Conservation (phyloP, 2,329 filamentous ascomycete genomes). For the Rutstroemia sp. region DNA sequence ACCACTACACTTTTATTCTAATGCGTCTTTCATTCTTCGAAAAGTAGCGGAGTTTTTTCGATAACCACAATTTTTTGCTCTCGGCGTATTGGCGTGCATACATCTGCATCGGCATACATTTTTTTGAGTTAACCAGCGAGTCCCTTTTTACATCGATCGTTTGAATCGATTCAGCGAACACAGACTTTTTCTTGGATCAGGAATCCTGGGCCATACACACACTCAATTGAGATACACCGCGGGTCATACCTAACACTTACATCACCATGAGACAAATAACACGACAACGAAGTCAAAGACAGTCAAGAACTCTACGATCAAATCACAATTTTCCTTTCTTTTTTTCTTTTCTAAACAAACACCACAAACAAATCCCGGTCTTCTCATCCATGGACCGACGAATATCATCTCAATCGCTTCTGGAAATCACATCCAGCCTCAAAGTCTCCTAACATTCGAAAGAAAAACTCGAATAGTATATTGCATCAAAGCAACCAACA, state of each 20-base stretch:
- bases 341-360: too few relatives aligned
- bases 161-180: constrained; percentile 12
- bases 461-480: too few relatives aligned
- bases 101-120: constrained; percentile 22
- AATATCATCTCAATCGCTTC: too few relatives aligned
- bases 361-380: too few relatives aligned
- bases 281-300: constrained; percentile 10
- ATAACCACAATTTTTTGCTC: not conserved
- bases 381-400: too few relatives aligned
- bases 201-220: constrained; percentile 24
- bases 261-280: constrained; percentile 13
- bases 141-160: constrained; percentile 13
- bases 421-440: too few relatives aligned
- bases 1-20: not conserved
- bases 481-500: not conserved
- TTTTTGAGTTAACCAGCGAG: constrained; percentile 22
- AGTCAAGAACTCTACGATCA: too few relatives aligned
- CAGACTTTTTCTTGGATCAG: constrained; percentile 26
- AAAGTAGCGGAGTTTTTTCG: constrained; percentile 11
- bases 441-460: too few relatives aligned
- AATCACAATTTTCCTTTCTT: too few relatives aligned
- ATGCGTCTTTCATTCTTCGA: constrained; percentile 1
- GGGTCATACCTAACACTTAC: constrained; percentile 11
- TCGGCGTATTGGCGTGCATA: constrained; percentile 25
- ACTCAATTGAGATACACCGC: constrained; percentile 12